A percentile compares a stretch with the other conserved stretches of the same genome.
Conservation (phyloP, 2,329 filamentous ascomycete genomes). For the Xylariaceae sp. region DNA sequence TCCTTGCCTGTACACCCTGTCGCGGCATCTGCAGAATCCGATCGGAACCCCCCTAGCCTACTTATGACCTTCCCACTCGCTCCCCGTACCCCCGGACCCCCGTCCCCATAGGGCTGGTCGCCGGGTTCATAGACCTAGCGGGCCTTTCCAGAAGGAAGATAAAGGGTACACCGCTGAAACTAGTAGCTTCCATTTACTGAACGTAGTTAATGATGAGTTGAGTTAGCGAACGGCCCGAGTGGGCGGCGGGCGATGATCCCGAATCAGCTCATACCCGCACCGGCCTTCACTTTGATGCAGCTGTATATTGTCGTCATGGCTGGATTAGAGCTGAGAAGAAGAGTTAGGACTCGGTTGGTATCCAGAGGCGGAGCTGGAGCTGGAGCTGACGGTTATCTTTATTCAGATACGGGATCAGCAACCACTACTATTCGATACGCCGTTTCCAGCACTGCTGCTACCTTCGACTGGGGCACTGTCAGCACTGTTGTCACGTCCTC, state of each 20-base stretch:
- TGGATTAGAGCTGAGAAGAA: background rate
- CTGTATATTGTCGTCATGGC: slow-evolving; percentile 2
- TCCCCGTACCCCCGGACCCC: slow-evolving; percentile 27
- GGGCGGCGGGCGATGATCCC: slow-evolving; percentile 3
- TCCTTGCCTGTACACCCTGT: slow-evolving; percentile 30
- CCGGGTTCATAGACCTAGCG: slow-evolving; percentile 14
- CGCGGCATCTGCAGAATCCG: slow-evolving; percentile 31
- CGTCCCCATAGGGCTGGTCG: slow-evolving; percentile 28
- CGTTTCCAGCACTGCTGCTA: slow-evolving; percentile 27
- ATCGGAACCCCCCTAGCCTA: slow-evolving; percentile 30
- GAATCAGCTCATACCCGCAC: background rate
- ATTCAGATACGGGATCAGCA: slow-evolving; percentile 34
- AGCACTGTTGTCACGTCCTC: slow-evolving; percentile 29
- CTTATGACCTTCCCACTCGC: slow-evolving; percentile 26
- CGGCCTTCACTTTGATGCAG: slow-evolving; percentile 6
- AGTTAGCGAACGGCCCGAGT: slow-evolving; percentile 22
- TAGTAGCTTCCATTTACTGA: slow-evolving; percentile 12
- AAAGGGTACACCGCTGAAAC: slow-evolving; percentile 10
- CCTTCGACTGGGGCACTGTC: slow-evolving; percentile 27
- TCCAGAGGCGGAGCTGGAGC: background rate
- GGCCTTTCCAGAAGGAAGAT: slow-evolving; percentile 8
- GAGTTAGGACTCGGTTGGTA: background rate
- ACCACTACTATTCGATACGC: slow-evolving; percentile 32
- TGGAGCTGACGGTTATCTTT: slow-evolving; percentile 14
- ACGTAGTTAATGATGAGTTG: slow-evolving; percentile 20